These are phyloP conservation scores for Phytophthora fragariae DNA, from an alignment of 352 stramenopile species.

Conservation along the genomic window DNA sequence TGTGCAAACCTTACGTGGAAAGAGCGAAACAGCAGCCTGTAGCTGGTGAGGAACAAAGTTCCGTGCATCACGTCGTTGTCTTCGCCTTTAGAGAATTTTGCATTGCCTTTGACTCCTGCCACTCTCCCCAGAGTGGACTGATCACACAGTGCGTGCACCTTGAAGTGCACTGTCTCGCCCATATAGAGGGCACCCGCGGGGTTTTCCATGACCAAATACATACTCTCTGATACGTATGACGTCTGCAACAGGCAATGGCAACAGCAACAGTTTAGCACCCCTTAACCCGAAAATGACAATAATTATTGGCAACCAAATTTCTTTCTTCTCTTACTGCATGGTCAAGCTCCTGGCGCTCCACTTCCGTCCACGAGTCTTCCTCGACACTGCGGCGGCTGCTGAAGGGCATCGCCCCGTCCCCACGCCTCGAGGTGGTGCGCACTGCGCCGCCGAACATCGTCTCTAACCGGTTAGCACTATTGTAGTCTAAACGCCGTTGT, in stretches of 20 bases:
- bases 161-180: slow-evolving; percentile 76
- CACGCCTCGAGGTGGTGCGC: slow-evolving; percentile 5
- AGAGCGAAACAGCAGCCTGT: slow-evolving; percentile 74
- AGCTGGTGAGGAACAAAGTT: slow-evolving; percentile 81
- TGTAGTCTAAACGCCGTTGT: neutral
- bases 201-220: slow-evolving; percentile 83
- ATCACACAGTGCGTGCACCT: slow-evolving; percentile 77
- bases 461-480: slow-evolving; percentile 4
- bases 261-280: slow-evolving; percentile 6
- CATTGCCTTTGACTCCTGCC: slow-evolving; percentile 32
- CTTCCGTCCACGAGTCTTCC: slow-evolving; percentile 89
- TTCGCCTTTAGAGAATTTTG: slow-evolving; percentile 14
- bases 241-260: slow-evolving; percentile 46
- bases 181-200: slow-evolving; percentile 60
- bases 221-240: slow-evolving; percentile 79
- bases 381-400: slow-evolving; percentile 45
- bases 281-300: neutral
- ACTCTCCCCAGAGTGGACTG: slow-evolving; percentile 55
- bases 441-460: slow-evolving; percentile 20
- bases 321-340: slow-evolving; percentile 56
- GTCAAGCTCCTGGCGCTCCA: slow-evolving; percentile 82
- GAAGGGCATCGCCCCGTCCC: slow-evolving; percentile 13
- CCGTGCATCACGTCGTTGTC: slow-evolving; percentile 52
- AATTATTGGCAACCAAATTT: neutral
- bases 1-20: slow-evolving; percentile 57